These are phyloP conservation scores for Nakaseomyces nivariensis DNA, from an alignment of 1,139 yeast genomes.

Conservation along the genomic window DNA sequence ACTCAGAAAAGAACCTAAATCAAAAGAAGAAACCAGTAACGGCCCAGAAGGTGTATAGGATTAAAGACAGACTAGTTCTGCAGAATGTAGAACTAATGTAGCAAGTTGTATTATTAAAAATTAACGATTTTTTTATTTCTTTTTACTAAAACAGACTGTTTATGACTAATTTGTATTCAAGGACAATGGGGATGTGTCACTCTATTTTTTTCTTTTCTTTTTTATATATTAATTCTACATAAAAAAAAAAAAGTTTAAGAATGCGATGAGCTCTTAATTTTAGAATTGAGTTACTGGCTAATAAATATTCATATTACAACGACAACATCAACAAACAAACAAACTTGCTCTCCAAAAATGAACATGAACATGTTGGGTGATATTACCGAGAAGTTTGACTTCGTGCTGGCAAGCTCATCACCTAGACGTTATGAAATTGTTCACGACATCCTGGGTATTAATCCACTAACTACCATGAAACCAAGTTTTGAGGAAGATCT, in stretches of 20 bases:
- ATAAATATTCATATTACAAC: too few relatives aligned
- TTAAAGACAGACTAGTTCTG: slow-evolving; percentile 28
- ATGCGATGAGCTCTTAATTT: neutral
- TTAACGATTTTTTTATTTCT: too few relatives aligned
- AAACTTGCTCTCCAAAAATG: neutral
- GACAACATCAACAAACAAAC: too few relatives aligned
- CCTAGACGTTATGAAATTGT: slow-evolving; percentile 70
- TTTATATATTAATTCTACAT: too few relatives aligned
- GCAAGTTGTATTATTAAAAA: neutral
- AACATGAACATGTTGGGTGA: neutral
- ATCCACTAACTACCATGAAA: slow-evolving; percentile 36
- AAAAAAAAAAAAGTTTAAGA: neutral
- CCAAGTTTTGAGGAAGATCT: slow-evolving; percentile 61
- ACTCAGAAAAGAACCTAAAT: neutral
- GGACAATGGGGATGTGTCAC: too few relatives aligned
- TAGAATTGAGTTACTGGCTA: too few relatives aligned
- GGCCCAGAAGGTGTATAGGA: slow-evolving; percentile 25
- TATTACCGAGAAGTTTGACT: slow-evolving; percentile 12
- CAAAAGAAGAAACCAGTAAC: slow-evolving; percentile 3
- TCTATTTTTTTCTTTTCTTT: too few relatives aligned
- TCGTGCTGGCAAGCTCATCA: slow-evolving; percentile 75
- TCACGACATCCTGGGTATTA: slow-evolving; percentile 47
- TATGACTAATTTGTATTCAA: too few relatives aligned
- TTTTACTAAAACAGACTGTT: too few relatives aligned
- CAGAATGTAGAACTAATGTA: slow-evolving; percentile 28